phyloP scores from a whole-genome alignment of 768 basidiomycete genomes.

The Goffeauzyma gilvescens region DNA sequence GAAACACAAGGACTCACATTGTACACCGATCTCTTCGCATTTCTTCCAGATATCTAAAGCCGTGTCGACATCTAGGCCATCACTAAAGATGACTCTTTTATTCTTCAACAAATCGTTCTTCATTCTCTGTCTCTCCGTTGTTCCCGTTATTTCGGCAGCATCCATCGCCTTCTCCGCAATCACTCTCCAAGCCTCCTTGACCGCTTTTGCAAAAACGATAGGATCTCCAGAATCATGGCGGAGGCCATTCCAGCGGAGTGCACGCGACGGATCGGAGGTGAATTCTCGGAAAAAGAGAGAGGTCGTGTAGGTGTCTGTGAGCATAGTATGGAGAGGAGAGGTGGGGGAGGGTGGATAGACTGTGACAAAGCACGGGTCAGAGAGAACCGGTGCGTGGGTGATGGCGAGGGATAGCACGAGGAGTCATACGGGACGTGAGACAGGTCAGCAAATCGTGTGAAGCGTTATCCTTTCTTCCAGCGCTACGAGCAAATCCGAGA shows the following conservation, averaged over 20 bases:
- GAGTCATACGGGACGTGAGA: no score
- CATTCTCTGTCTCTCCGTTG: no score
- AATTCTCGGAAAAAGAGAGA: conserved; percentile 58
- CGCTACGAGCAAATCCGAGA: no score
- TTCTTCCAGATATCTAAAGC: conserved; percentile 51
- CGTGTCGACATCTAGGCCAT: conserved; percentile 54
- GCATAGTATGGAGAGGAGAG: conserved; percentile 42
- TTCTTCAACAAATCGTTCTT: conserved; percentile 31
- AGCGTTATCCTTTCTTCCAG: no score
- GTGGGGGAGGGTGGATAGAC: conserved; percentile 32
- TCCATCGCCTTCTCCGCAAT: conserved; percentile 44
- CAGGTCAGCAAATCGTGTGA: no score
- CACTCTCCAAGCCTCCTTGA: conserved; percentile 49
- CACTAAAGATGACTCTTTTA: conserved; percentile 68
- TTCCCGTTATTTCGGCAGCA: background rate
- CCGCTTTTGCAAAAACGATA: conserved; percentile 53
- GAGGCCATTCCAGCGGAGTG: conserved; percentile 56
- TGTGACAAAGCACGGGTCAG: no score
- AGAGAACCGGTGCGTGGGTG: no score
- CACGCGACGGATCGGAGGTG: conserved; percentile 38
- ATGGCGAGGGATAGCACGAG: no score
- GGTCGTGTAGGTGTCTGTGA: conserved; percentile 91
- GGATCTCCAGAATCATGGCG: conserved; percentile 93
- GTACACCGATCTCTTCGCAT: conserved; percentile 53
- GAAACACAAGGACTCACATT: conserved; percentile 17